A percentile compares a stretch with the other conserved stretches of the same genome.
phyloP scores from a whole-genome alignment of 1,284 basidiomycete species.

The Tilletia caries region DNA sequence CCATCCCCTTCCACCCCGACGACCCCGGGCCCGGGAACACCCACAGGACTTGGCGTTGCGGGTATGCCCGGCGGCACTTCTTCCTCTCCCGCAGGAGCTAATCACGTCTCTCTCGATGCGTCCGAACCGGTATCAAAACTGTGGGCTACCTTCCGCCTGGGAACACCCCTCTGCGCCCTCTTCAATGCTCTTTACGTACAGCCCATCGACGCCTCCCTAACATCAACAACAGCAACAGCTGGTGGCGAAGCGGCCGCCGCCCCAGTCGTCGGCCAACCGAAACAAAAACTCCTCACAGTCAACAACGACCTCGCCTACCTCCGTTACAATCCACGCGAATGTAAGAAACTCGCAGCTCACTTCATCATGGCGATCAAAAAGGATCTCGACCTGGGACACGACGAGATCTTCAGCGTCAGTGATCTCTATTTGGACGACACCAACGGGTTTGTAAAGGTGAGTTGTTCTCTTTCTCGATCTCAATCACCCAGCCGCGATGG shows the following conservation, averaged over 20 bases:
- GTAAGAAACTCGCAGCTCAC: conserved; percentile 60
- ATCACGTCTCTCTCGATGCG: conserved; percentile 6
- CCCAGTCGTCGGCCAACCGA: not conserved
- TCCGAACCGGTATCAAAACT: conserved; percentile 72
- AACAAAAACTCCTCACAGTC: not conserved
- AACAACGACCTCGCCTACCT: conserved; percentile 11
- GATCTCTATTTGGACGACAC: conserved; percentile 78
- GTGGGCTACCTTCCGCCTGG: conserved; percentile 88
- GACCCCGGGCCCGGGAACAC: conserved; percentile 9
- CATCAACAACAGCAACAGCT: not conserved
- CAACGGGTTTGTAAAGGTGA: conserved; percentile 89
- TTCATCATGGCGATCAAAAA: conserved; percentile 61
- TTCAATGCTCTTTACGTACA: conserved; percentile 82
- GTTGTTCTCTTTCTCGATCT: conserved; percentile 30
- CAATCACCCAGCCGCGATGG: not conserved
- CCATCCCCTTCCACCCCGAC: conserved; percentile 24
- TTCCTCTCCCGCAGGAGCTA: not conserved
- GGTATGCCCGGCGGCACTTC: not conserved
- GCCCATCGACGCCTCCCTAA: conserved; percentile 50
- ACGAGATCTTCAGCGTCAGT: conserved; percentile 65
- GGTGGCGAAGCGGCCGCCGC: conserved; percentile 54
- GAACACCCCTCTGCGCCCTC: conserved; percentile 88
- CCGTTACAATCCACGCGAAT: conserved; percentile 70
- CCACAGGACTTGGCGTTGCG: not conserved
- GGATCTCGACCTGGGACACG: conserved; percentile 56